Evolutionary conservation across 345 rosid species (phyloP), one percentile per base, ranked within the genome.

Genomic region (Ailanthus altissimus): DNA sequence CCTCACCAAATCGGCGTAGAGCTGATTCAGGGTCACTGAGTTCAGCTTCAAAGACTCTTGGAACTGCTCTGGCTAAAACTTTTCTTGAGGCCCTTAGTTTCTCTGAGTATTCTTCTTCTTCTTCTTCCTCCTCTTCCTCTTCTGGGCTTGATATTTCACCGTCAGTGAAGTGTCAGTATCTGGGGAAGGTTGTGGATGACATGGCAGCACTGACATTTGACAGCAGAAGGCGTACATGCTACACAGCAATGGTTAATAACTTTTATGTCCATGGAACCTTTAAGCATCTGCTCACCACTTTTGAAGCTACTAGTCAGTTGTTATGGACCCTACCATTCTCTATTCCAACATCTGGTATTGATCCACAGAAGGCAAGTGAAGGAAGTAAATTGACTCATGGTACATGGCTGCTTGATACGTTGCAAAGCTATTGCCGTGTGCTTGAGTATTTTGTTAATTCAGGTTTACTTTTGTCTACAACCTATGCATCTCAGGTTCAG

Each of bases 191-290:
- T 68, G 98, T 93, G 77, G 97, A 95, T 85, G 97, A 90, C 82
- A 89, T 95, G 87, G 83, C 85, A 26, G 83, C 90, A 65, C 83
- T 95, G 74, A 86, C 90, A 71, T 93, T 91, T 86, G 99, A 95
- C 84, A 84, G 86, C 81, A 90, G 93, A 79, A 85, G 97, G 62
- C 89, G 90, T 70, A 91, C 96, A 54, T 91, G 98, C 84, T 88
- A 88, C 81, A 83, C 98, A 62, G 82, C 90, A 82, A 95, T 95
- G 94, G 86, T 95, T 59, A 93, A 95, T 83, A 93, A 92, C 73
- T 93, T 95, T 74, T 93, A 95, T 81, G 99, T 92, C 60, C 92
- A 92, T 82, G 99, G 90, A 77, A 90, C 99, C 59, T 93, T 95
- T 58, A 95, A 81, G 88, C 94, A 95, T 81, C 85, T 95, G 72